Conservation (phyloP, 2,329 filamentous ascomycete genomes). For the Penicillium sp. region DNA sequence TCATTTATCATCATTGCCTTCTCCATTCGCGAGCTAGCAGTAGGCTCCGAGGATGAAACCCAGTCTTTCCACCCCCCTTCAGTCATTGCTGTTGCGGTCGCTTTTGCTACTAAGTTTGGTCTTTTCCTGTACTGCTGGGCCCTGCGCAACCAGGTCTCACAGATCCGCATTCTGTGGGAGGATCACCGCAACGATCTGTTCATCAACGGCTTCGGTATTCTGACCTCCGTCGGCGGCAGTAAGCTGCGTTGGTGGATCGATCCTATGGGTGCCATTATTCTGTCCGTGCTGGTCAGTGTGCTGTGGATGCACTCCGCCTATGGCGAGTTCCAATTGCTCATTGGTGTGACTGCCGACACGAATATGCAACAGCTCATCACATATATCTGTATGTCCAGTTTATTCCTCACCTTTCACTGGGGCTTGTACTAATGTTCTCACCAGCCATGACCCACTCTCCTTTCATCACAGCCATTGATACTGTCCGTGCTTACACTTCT, state of each 20-base stretch:
- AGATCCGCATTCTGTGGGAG: conserved; percentile 90
- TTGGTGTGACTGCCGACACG: conserved; percentile 83
- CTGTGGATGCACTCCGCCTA: conserved; percentile 87
- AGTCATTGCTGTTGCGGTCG: conserved; percentile 78
- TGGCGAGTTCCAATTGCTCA: conserved; percentile 83
- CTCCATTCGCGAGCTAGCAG: conserved; percentile 68
- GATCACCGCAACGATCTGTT: conserved; percentile 97
- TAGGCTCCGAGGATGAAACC: conserved; percentile 48
- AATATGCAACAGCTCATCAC: conserved; percentile 91
- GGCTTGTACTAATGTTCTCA: conserved; percentile 2
- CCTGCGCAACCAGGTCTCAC: conserved; percentile 84
- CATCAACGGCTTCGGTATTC: conserved; percentile 89
- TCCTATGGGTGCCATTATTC: conserved; percentile 80
- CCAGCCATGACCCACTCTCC: conserved; percentile 79
- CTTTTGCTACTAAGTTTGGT: conserved; percentile 77
- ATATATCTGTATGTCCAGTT: conserved; percentile 68
- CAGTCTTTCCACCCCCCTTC: conserved; percentile 76
- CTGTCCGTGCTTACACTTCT: conserved; percentile 88
- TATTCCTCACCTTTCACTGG: not conserved
- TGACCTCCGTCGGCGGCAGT: conserved; percentile 86
- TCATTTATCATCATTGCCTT: conserved; percentile 91
- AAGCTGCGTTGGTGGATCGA: conserved; percentile 95
- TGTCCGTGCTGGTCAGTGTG: conserved; percentile 73
- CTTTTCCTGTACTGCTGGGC: conserved; percentile 93
- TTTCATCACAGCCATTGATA: conserved; percentile 81